Conservation (phyloP, 441 rosid species). For the Syzygium malaccense region DNA sequence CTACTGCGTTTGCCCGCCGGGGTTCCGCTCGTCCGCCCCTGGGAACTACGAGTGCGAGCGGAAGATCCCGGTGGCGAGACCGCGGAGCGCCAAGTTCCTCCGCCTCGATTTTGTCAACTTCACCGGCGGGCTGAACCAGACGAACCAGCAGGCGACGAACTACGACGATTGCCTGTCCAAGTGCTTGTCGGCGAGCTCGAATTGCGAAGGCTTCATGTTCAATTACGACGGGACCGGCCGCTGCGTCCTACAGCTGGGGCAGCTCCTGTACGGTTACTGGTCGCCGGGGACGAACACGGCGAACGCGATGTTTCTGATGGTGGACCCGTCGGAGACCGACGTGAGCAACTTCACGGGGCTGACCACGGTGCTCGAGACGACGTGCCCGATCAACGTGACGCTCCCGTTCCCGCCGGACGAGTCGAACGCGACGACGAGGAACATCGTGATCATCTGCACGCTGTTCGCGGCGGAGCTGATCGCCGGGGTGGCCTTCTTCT, state of each 20-base stretch:
- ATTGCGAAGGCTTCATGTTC: conserved; percentile 45
- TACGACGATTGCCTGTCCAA: conserved; percentile 25
- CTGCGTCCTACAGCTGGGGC: conserved; percentile 41
- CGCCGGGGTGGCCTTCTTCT: conserved; percentile 44
- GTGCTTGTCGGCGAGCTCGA: conserved; percentile 11
- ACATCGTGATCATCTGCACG: conserved; percentile 40
- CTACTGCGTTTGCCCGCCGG: conserved; percentile 54
- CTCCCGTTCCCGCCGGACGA: conserved; percentile 52
- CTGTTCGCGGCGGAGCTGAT: conserved; percentile 59
- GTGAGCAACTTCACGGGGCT: conserved; percentile 37
- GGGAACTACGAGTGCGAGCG: conserved; percentile 23
- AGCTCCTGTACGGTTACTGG: conserved; percentile 46
- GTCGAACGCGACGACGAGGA: conserved; percentile 34
- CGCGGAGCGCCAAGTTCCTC: conserved; percentile 26
- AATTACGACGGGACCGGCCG: conserved; percentile 44
- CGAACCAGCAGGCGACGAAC: conserved; percentile 14
- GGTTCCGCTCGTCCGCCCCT: conserved; percentile 13
- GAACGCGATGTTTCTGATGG: conserved; percentile 33
- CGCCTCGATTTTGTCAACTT: conserved; percentile 59
- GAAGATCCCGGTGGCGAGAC: conserved; percentile 11
- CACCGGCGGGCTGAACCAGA: conserved; percentile 34
- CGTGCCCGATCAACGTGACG: conserved; percentile 46
- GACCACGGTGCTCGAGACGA: conserved; percentile 39
- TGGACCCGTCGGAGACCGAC: conserved; percentile 31
- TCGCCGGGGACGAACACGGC: conserved; percentile 41